Evolutionary conservation across 768 basidiomycete species (phyloP), one percentile per base, ranked within the genome.

Genomic region (Lentinula detonsa): DNA sequence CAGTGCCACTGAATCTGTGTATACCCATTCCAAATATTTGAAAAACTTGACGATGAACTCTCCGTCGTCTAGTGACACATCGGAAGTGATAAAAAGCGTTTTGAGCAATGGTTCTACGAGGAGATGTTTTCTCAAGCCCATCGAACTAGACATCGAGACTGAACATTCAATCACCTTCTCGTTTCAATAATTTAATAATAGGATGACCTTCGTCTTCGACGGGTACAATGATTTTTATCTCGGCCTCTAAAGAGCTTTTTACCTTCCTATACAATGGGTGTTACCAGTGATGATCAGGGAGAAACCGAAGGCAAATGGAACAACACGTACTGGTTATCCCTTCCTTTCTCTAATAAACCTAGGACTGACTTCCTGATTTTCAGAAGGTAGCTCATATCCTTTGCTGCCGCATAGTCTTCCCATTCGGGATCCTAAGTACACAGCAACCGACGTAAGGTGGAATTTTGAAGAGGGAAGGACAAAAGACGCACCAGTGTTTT

Each of bases 41-140:
- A n/a, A n/a, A n/a, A n/a, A n/a, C n/a, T n/a, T 56, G 13, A 18
- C 55, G 16, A 76, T 62, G 10, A 78, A 78, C 1, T 73, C 75
- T 65, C 81, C 74, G 56, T 84, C 78, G 0, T 71, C 72, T 7
- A 93, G 61, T 5, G 72, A 74, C 13, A 82, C 89, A 58, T 90
- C 80, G 1, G 93, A 95, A 1, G 92, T 88, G 57, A 91, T 90
- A 72, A 93, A 93, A 5, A 96, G 75, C 0, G 84, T 86, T 67
- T 85, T 86, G 28, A 95, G 73, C 61, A 85, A 79, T 16, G 72
- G 67, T 68, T 82, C 93, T 92, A 66, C n/a, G 18, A 45, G 55
- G 48, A n/a, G 48, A n/a, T 45, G 23, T 6, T 3, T 35, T 28
- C 15, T 35, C 54, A 11, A 62, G 46, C 48, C 28, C 31, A 33